phyloP scores from a whole-genome alignment of 192 early-diverging fungal species.

The Spinellus fusiger region DNA sequence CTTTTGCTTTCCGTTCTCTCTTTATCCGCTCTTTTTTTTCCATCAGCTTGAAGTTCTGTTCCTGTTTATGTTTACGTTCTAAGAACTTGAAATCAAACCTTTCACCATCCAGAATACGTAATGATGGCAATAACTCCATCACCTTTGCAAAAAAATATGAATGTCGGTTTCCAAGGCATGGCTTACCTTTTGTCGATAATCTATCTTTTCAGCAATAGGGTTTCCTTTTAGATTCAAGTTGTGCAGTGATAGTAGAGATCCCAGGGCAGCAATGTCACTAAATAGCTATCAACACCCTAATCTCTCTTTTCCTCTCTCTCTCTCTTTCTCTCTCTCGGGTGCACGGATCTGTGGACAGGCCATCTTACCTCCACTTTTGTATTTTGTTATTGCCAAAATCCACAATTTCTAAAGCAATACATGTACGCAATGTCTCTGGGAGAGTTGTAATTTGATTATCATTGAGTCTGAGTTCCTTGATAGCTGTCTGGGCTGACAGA shows the following conservation, averaged over 20 bases:
- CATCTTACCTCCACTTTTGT: conserved; percentile 41
- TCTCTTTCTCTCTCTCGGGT: too few relatives aligned
- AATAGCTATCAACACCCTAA: not conserved
- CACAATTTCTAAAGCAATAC: conserved; percentile 56
- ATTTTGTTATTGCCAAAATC: conserved; percentile 72
- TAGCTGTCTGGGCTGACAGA: conserved; percentile 43
- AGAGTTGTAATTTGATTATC: conserved; percentile 66
- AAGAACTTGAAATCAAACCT: conserved; percentile 71
- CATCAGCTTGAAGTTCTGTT: conserved; percentile 35
- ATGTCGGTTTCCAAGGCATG: not conserved
- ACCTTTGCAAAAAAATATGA: conserved; percentile 26
- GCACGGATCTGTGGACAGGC: not conserved
- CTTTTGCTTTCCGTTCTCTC: conserved; percentile 38
- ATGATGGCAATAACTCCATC: conserved; percentile 48
- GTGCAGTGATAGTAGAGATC: conserved; percentile 42
- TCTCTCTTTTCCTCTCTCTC: not conserved
- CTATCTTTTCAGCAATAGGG: conserved; percentile 44
- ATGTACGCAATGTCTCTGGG: conserved; percentile 48
- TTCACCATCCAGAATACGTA: conserved; percentile 69
- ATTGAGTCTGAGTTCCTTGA: conserved; percentile 71
- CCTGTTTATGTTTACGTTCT: conserved; percentile 57
- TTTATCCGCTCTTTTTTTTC: conserved; percentile 35
- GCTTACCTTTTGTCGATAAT: conserved; percentile 51
- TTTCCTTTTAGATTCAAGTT: conserved; percentile 73
- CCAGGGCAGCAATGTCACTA: conserved; percentile 51